phyloP scores from a whole-genome alignment of 2,329 filamentous ascomycete species.

The Paracorniculantispora psalliotae region DNA sequence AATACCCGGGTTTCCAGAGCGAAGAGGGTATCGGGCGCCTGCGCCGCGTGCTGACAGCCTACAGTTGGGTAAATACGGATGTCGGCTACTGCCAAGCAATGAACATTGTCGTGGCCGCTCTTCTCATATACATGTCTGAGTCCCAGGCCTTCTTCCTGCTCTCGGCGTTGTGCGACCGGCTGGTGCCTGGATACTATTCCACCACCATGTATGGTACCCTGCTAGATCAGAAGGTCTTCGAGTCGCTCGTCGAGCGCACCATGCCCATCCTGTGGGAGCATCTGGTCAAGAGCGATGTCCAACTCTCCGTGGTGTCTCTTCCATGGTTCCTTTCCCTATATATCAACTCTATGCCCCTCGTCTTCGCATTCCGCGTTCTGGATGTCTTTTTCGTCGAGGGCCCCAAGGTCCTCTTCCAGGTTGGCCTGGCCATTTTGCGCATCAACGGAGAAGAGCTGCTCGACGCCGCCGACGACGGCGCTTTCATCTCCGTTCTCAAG shows the following conservation, averaged over 20 bases:
- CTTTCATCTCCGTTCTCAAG: slow-evolving; percentile 94
- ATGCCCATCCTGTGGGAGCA: slow-evolving; percentile 99
- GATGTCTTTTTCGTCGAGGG: slow-evolving; percentile 99
- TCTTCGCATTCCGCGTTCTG: slow-evolving; percentile 93
- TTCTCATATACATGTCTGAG: slow-evolving; percentile 98
- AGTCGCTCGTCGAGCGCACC: slow-evolving; percentile 95
- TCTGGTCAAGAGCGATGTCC: slow-evolving; percentile 92
- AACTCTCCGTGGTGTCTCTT: slow-evolving; percentile 92
- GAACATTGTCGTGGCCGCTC: slow-evolving; percentile 98
- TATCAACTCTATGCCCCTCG: slow-evolving; percentile 98
- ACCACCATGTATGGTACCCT: slow-evolving; percentile 99
- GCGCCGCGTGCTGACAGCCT: slow-evolving; percentile 86
- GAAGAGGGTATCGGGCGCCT: slow-evolving; percentile 90
- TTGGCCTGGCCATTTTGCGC: slow-evolving; percentile 90
- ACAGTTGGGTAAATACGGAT: slow-evolving; percentile 94
- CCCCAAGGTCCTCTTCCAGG: slow-evolving; percentile 94
- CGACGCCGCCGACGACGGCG: slow-evolving; percentile 88
- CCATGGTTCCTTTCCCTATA: slow-evolving; percentile 98
- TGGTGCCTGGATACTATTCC: slow-evolving; percentile 95
- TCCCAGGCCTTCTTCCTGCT: slow-evolving; percentile 91
- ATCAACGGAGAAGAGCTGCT: slow-evolving; percentile 96
- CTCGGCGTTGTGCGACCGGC: slow-evolving; percentile 83
- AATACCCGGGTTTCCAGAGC: slow-evolving; percentile 96
- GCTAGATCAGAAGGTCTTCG: slow-evolving; percentile 94
- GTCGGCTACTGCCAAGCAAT: slow-evolving; percentile 99